Base-by-base conservation (phyloP, 2,329 filamentous ascomycete genomes). In the Alternaria sp. region DNA sequence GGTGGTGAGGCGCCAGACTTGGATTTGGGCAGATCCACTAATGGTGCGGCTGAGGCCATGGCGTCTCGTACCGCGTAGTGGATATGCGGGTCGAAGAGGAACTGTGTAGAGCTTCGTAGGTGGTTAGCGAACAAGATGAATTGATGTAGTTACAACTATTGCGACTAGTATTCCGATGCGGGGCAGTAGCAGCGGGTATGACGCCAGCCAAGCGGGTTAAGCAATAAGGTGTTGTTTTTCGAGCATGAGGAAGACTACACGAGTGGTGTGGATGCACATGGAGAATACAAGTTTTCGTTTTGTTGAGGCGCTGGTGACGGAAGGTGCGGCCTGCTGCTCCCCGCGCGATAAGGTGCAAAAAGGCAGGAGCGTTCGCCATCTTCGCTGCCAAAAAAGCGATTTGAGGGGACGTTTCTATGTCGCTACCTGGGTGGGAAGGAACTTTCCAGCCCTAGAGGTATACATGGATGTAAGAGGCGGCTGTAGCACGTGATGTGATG, bases 1-100 rank as follows among this genome's bases (percentile, higher is more conserved):
- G 58, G 40, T 23, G 66, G 52, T 45, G 62, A 47, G 45, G 73
- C 15, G 7, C 47, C 52, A 23, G 70, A 64, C 51, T 71, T 77
- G 25, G 77, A 79, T 66, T 69, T 78, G 32, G 77, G 77, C 30
- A 79, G 62, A 53, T 43, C 70, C 68, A 66, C 63, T 46, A 72
- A 66, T 55, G 69, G 63, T 67, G 76, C 70, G 71, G 71, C 71
- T 74, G 74, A 71, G 57, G 73, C 65, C 73, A 78, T 77, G n/a
- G 53, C 65, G 67, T 47, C 40, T 60, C 56, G 60, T 59, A 43
- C 58, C 58, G 57, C 49, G 45, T 32, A 43, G 50, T 36, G 21
- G 46, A n/a, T 54, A 64, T 59, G 63, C 30, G 49, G 28, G 49
- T 52, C 30, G 30, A 36, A n/a, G 13, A 23, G 67, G 66, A 65